Evolutionary conservation across 164 flowering plant genomes (phyloP), one percentile per base, ranked within the genome.

Genomic region (Brasenia schreberi): DNA sequence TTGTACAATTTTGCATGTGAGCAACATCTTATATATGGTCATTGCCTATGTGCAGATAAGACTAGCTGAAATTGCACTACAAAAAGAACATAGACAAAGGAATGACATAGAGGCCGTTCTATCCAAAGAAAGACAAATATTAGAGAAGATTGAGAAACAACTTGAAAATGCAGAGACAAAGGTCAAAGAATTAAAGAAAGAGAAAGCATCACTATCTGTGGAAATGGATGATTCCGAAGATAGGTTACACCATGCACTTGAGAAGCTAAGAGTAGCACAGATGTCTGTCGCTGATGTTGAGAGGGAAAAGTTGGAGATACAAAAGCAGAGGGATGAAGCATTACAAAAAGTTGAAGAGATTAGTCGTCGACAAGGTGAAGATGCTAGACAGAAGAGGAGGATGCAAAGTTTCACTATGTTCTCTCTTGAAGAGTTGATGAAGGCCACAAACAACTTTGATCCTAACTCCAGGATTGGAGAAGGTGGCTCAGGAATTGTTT

Each of bases 191-290:
- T 70, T 81, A 90, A 75, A 77, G 86, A 17, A 79, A 73, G 65
- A 64, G 70, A 56, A 73, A n/a, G 74, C 67, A 18, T 65, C 61
- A 52, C 79, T 93, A 44, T 88, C 87, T 75, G 69, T 60, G 49
- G 81, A 73, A 69, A 11, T 82, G 19, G 67, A 73, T 33, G 81
- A 85, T 23, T 74, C 85, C 6, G 67, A 73, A 11, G 44, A 17
- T 63, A 39, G 11, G 17, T 77, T 70, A 68, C 65, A 70, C 67
- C 87, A 88, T 72, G 73, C 83, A 70, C 83, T 81, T 74, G 89
- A 81, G 66, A 87, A 88, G 73, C 72, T 86, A 17, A 17, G 74
- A 59, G 79, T 84, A 64, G 92, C 96, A 43, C 86, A 81, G 49
- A 69, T 83, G 19, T 42, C 68, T 89, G 76, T 68, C 76, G 17